Evolutionary conservation across 2,329 filamentous ascomycete genomes (phyloP).

Genomic region (Fonsecaea erecta): DNA sequence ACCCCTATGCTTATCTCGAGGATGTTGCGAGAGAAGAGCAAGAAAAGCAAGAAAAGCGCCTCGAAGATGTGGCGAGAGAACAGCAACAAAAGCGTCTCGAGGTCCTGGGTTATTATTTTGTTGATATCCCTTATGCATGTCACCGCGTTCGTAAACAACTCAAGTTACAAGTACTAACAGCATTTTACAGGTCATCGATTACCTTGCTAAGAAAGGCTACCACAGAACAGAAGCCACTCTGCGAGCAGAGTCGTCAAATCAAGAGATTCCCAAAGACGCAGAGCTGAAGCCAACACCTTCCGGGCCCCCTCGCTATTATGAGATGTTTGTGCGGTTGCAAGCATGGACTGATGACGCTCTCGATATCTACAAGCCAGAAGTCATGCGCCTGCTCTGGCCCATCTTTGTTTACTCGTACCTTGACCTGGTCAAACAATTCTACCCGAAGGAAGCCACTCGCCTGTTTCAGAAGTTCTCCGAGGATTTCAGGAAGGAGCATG

Average conservation of each 20-base stretch:
- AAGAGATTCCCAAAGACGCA: conserved; percentile 69
- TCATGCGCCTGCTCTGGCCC: conserved; percentile 87
- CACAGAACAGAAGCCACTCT: conserved; percentile 90
- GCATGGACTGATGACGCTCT: conserved; percentile 90
- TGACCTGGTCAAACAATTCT: conserved; percentile 74
- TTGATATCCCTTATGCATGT: neutral
- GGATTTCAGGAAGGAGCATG: conserved; percentile 76
- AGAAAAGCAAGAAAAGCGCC: too few relatives aligned
- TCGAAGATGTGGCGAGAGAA: too few relatives aligned
- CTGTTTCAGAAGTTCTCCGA: conserved; percentile 68
- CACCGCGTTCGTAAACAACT: neutral
- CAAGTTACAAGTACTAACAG: conserved; percentile 13
- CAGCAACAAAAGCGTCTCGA: neutral
- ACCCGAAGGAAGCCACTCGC: conserved; percentile 53
- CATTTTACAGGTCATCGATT: conserved; percentile 76
- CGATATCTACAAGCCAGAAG: conserved; percentile 94
- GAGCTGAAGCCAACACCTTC: conserved; percentile 28
- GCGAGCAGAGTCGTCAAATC: conserved; percentile 82
- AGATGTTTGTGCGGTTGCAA: conserved; percentile 73
- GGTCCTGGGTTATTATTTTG: neutral
- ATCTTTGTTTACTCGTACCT: conserved; percentile 93
- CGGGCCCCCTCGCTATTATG: conserved; percentile 74
- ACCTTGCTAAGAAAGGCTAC: conserved; percentile 93
- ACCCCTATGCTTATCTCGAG: neutral
- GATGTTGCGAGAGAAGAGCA: neutral